Percentiles rank a stretch among this genome's conserved stretches.
phyloP scores from a whole-genome alignment of 1,139 yeast species.

The Geotrichum bryndzae region DNA sequence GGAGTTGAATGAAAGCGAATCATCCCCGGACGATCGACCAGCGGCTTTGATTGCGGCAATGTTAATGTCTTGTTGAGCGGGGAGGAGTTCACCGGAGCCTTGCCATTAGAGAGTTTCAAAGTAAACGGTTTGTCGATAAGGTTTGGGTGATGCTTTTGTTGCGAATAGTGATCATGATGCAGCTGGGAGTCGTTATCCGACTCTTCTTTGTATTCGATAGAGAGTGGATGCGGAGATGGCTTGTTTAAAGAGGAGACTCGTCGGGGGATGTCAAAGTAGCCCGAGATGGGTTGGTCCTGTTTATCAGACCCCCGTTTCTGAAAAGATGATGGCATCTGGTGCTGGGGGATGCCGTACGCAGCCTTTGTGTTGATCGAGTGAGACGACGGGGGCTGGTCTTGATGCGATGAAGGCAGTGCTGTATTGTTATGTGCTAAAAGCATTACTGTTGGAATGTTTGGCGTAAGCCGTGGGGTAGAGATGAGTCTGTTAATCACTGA shows the following conservation, averaged over 20 bases:
- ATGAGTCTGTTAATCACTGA: too few species aligned
- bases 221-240: constrained; percentile 13
- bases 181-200: background rate
- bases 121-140: background rate
- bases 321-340: background rate
- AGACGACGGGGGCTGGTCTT: background rate
- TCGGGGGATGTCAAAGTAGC: constrained; percentile 12
- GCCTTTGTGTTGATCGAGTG: constrained; percentile 1
- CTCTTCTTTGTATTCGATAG: constrained; percentile 11
- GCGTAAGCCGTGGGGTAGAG: background rate
- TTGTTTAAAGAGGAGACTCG: background rate
- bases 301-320: background rate
- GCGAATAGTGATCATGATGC: background rate
- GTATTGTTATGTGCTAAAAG: background rate
- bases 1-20: constrained; percentile 34
- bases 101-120: background rate
- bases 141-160: background rate
- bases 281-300: background rate
- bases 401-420: background rate
- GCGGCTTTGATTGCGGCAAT: background rate
- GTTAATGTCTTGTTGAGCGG: background rate
- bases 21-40: constrained; percentile 22
- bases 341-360: background rate
- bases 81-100: background rate
- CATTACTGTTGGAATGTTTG: background rate